These are phyloP conservation scores for Ustilago crameri DNA, from an alignment of 1,284 basidiomycete genomes.

Conservation along the genomic window DNA sequence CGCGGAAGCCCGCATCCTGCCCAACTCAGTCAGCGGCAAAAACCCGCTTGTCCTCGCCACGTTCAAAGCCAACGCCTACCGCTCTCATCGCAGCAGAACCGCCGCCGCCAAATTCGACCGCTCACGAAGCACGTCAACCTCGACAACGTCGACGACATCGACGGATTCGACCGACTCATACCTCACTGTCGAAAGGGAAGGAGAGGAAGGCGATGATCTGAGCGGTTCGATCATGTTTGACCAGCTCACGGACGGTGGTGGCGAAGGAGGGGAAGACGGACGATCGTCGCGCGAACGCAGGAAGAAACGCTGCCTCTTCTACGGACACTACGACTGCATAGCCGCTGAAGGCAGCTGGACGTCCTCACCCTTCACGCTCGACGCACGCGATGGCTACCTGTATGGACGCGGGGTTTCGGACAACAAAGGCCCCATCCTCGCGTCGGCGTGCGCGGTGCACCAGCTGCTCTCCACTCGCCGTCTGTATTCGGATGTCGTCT, in stretches of 20 bases:
- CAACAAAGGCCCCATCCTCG: constrained; percentile 92
- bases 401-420: constrained; percentile 85
- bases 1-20: constrained; percentile 57
- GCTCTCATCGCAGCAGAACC: constrained; percentile 15
- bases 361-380: constrained; percentile 84
- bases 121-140: constrained; percentile 28
- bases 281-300: constrained; percentile 7
- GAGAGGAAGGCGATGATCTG: constrained; percentile 18
- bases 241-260: constrained; percentile 11
- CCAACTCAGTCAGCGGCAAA: constrained; percentile 38
- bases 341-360: constrained; percentile 73
- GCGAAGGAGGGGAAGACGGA: constrained; percentile 2
- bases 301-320: constrained; percentile 56
- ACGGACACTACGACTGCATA: constrained; percentile 66
- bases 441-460: constrained; percentile 87
- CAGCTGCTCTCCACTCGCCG: constrained; percentile 79
- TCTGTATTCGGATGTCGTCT: constrained; percentile 85
- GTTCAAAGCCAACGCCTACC: constrained; percentile 48
- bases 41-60: constrained; percentile 64
- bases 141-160: constrained; percentile 16
- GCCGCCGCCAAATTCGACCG: constrained; percentile 12
- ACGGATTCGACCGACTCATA: constrained; percentile 21
- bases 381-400: constrained; percentile 87
- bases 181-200: constrained; percentile 7
- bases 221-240: constrained; percentile 43